Evolutionary conservation across 2,329 filamentous ascomycete species (phyloP).

Genomic region (Lasiodiplodia hormozganensis): DNA sequence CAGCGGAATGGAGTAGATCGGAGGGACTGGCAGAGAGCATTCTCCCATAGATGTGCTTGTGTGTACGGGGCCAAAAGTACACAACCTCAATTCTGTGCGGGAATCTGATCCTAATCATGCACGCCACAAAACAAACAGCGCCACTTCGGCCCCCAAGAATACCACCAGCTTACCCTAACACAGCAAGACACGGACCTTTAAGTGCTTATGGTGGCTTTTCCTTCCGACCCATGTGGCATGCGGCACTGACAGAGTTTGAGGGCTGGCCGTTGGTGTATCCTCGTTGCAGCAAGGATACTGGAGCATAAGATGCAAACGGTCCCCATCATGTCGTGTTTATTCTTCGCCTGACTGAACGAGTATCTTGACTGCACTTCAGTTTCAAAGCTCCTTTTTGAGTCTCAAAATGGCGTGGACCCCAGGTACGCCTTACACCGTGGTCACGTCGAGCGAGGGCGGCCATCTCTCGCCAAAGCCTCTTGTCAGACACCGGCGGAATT

Average conservation of each 20-base stretch:
- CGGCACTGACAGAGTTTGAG: conserved; percentile 1
- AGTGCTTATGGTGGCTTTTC: background rate
- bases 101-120: background rate
- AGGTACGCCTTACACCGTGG: background rate
- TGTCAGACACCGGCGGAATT: background rate
- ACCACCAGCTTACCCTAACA: background rate
- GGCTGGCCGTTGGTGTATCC: background rate
- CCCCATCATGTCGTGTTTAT: background rate
- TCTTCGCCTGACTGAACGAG: background rate
- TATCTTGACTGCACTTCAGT: background rate
- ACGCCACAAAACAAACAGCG: background rate
- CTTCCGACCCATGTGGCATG: background rate
- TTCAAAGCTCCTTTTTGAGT: background rate
- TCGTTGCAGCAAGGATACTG: background rate
- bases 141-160: background rate
- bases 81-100: background rate
- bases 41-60: background rate
- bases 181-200: background rate
- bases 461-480: conserved; percentile 19
- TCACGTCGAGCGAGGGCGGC: background rate
- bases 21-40: background rate
- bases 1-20: no score
- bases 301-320: background rate
- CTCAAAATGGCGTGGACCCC: background rate
- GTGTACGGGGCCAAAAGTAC: background rate